These are phyloP conservation scores for Cladosporium sphaerospermum DNA, from an alignment of 2,329 filamentous ascomycete species.

Conservation along the genomic window DNA sequence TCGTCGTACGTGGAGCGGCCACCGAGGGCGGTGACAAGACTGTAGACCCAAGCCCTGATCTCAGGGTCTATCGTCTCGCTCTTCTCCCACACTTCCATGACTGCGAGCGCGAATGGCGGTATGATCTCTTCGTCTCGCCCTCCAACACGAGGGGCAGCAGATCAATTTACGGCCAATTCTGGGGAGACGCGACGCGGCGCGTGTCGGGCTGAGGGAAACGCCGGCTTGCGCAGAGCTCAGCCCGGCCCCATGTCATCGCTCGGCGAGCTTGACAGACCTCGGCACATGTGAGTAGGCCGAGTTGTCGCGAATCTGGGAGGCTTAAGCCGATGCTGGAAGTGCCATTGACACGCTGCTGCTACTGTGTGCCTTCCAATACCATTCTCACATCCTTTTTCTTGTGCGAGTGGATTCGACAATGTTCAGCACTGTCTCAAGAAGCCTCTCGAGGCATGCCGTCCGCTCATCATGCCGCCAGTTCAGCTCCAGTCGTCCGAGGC, in stretches of 20 bases:
- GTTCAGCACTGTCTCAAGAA: background rate
- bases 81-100: conserved; percentile 27
- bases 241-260: background rate
- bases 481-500: conserved; percentile 51
- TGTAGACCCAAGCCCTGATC: conserved; percentile 88
- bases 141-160: background rate
- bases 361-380: too few species aligned
- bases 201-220: background rate
- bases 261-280: conserved; percentile 1
- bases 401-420: background rate
- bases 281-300: background rate
- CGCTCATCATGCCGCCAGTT: conserved; percentile 46
- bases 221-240: background rate
- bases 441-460: conserved; percentile 12
- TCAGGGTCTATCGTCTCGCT: conserved; percentile 67
- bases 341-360: too few species aligned
- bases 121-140: background rate
- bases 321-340: too few species aligned
- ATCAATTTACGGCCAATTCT: background rate
- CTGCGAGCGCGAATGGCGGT: background rate
- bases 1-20: conserved; percentile 28
- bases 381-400: too few species aligned
- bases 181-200: conserved; percentile 3
- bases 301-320: too few species aligned
- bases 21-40: conserved; percentile 78